Percentiles rank a stretch among this genome's conserved stretches.
Evolutionary conservation across 169 alveolate genomes (phyloP).

Genomic region (Eimeria acervulina): DNA sequence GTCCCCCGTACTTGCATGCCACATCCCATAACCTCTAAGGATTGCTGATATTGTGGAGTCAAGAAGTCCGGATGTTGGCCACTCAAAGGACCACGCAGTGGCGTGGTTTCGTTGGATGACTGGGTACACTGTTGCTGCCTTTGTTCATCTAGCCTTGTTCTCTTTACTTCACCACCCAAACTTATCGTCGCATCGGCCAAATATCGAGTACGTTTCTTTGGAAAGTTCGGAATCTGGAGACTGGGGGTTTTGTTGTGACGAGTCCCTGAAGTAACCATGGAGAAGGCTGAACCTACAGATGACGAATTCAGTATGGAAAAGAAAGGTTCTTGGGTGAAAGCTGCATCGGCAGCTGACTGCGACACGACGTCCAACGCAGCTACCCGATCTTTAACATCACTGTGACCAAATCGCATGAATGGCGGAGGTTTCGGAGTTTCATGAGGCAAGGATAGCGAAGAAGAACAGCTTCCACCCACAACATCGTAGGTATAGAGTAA

Average conservation of each 20-base stretch:
- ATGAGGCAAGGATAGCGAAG: background rate
- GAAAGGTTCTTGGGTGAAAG: slow-evolving; percentile 30
- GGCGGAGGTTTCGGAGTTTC: background rate
- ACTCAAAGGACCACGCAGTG: background rate
- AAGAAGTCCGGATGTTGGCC: background rate
- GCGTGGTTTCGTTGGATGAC: background rate
- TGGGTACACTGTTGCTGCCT: background rate
- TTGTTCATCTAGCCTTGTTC: background rate
- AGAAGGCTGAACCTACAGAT: background rate
- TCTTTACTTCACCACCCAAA: background rate
- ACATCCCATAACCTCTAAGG: background rate
- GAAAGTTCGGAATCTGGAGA: background rate
- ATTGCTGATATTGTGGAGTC: background rate
- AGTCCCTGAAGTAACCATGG: background rate
- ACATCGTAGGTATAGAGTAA: background rate
- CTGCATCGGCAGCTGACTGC: slow-evolving; percentile 49
- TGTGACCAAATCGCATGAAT: too few relatives aligned
- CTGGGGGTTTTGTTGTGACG: background rate
- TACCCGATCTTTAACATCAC: background rate
- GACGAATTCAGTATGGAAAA: background rate
- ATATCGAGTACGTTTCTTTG: background rate
- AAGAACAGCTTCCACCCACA: slow-evolving; percentile 9
- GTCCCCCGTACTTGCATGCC: background rate
- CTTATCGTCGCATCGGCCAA: background rate
- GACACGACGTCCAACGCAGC: slow-evolving; percentile 5